A percentile compares a stretch with the other conserved stretches of the same genome.
phyloP scores from a whole-genome alignment of 2,329 filamentous ascomycete genomes.

The Claviceps quebecensis region DNA sequence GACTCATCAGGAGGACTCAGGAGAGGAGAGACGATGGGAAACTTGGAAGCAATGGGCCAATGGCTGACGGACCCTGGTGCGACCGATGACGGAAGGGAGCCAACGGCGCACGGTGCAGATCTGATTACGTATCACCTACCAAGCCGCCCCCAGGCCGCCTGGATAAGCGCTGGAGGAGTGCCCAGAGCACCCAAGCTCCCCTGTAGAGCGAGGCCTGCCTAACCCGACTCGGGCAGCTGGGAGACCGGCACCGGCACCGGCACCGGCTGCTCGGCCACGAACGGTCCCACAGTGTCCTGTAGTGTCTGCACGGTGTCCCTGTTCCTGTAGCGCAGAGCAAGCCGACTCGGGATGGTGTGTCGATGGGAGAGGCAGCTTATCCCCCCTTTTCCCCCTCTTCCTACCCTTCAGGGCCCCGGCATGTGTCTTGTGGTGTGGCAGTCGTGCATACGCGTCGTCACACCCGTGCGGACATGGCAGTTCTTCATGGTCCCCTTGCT shows the following conservation, averaged over 20 bases:
- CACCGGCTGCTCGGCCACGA: background rate
- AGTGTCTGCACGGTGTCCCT: slow-evolving; percentile 1
- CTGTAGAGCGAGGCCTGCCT: background rate
- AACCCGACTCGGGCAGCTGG: background rate
- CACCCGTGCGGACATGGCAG: too few species aligned
- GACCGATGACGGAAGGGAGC: background rate
- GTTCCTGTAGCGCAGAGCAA: background rate
- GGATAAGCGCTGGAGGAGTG: background rate
- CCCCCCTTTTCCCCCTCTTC: background rate
- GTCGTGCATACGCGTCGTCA: too few species aligned
- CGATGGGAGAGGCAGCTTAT: background rate
- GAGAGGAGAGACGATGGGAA: too few species aligned
- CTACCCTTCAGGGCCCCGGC: too few species aligned
- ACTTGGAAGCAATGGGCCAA: background rate
- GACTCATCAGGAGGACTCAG: too few species aligned
- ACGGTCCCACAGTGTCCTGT: background rate
- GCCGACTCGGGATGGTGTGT: background rate
- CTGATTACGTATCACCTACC: background rate
- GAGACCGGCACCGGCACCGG: background rate
- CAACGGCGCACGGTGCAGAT: background rate
- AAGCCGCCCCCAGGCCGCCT: background rate
- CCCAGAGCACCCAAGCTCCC: background rate
- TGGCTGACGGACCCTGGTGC: background rate
- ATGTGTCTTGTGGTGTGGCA: too few species aligned
- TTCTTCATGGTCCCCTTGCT: too few species aligned